phyloP scores from a whole-genome alignment of 345 rosid genomes.

The Eucalyptus victrix region DNA sequence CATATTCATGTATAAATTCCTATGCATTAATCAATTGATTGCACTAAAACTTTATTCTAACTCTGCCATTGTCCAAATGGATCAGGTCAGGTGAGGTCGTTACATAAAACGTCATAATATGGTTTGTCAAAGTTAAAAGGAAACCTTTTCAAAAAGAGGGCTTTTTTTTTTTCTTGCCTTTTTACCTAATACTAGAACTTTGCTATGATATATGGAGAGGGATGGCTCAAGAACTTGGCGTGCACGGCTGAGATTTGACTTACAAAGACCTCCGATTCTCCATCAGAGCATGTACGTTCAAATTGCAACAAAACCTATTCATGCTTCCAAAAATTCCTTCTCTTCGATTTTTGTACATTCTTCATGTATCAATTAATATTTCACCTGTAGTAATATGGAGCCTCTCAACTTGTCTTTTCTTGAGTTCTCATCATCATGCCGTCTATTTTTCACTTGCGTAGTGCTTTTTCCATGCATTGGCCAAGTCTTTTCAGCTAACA shows the following conservation, averaged over 20 bases:
- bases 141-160: background rate
- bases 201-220: background rate
- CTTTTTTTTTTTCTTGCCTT: background rate
- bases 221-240: background rate
- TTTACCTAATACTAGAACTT: background rate
- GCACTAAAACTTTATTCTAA: no score
- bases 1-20: background rate
- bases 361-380: background rate
- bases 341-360: background rate
- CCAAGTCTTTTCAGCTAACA: conserved; percentile 6
- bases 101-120: no score
- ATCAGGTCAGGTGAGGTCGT: no score
- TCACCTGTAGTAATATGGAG: background rate
- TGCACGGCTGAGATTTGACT: background rate
- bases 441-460: background rate
- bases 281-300: background rate
- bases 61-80: background rate
- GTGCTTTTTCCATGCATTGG: background rate
- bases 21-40: background rate
- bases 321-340: background rate
- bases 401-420: background rate
- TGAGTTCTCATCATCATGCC: background rate
- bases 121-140: no score
- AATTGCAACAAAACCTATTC: no score
- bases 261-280: background rate